Base-by-base conservation (phyloP, 192 early-diverging fungal species). In the Backusella morwellensis region DNA sequence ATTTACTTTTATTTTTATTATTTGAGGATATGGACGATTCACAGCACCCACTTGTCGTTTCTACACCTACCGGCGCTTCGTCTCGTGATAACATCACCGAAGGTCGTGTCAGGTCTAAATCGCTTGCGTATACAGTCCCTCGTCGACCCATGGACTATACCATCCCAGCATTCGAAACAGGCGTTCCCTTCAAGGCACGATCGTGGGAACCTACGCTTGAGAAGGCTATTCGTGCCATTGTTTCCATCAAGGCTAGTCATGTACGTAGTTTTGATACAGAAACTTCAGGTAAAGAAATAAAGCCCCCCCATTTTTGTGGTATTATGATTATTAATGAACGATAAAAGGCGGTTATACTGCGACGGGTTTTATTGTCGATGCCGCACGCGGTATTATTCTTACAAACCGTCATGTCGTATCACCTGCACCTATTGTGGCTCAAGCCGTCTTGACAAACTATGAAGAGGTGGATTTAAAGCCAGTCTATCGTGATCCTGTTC, bases 361-460 rank as follows among this genome's bases (percentile, higher is more conserved):
- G 4, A 91, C 93, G 0, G 93, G 93, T 15, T 93, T 94, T 72
- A 84, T 95, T 23, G 93, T 95, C 14, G 92, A 95, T 80, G 93
- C 91, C 1, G 50, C 90, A 76, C 86, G 83, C 36, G 93, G 93
- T 9, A 90, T 95, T 35, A 90, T 95, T 42, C 80, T 95, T 15
- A 91, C 93, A 17, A 95, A 95, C 82, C 85, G 92, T 15, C 93
- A 95, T 80, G 93, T 95, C 14, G 92, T 94, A 12, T 90, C 89
- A 6, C 83, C 91, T 14, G 92, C 90, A 0, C 93, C 93, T 8
- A 89, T 92, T 76, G 88, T 91, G 26, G 93, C 89, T 52, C 88
- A 92, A 77, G 92, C 91, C 8, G 83, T 92, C 9, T 87, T 93
- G 75, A 86, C 90, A 77, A 90, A 95, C 75, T 90, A 92, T 72